Conservation (phyloP, 805 yeast genomes). For the Zygoascus tannicola region DNA sequence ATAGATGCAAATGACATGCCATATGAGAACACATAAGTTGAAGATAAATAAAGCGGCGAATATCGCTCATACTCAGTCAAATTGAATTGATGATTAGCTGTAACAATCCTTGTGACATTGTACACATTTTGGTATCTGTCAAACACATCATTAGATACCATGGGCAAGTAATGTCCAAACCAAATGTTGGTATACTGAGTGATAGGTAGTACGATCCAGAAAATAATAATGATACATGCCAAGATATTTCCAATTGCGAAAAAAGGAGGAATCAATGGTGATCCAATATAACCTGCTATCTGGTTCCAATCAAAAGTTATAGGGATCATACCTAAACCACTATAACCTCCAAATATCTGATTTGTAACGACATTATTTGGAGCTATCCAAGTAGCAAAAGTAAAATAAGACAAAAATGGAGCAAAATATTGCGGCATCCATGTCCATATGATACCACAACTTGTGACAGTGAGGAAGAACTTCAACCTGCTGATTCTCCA, state of each 20-base stretch:
- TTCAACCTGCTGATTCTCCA: constrained; percentile 49
- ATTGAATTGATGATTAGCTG: constrained; percentile 30
- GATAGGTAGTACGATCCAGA: constrained; percentile 47
- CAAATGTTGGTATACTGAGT: constrained; percentile 46
- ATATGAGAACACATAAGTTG: constrained; percentile 50
- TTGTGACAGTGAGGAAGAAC: constrained; percentile 38
- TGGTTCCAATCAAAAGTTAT: constrained; percentile 64
- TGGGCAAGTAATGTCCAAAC: constrained; percentile 53
- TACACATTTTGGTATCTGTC: constrained; percentile 45
- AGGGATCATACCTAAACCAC: constrained; percentile 60
- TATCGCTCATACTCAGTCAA: constrained; percentile 42
- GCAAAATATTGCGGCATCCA: constrained; percentile 57
- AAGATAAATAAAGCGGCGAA: constrained; percentile 55
- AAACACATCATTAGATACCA: constrained; percentile 38
- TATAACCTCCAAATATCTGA: constrained; percentile 51
- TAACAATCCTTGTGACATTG: constrained; percentile 41
- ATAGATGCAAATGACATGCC: constrained; percentile 58
- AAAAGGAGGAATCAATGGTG: constrained; percentile 58
- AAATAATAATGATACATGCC: constrained; percentile 40
- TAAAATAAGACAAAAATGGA: constrained; percentile 47
- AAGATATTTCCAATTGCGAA: constrained; percentile 37
- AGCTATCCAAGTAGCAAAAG: constrained; percentile 56
- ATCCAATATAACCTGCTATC: constrained; percentile 44
- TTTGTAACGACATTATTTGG: constrained; percentile 51
- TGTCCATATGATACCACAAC: constrained; percentile 39